Evolutionary conservation across 2,329 filamentous ascomycete species (phyloP).

Genomic region (Colletotrichum simmondsii): DNA sequence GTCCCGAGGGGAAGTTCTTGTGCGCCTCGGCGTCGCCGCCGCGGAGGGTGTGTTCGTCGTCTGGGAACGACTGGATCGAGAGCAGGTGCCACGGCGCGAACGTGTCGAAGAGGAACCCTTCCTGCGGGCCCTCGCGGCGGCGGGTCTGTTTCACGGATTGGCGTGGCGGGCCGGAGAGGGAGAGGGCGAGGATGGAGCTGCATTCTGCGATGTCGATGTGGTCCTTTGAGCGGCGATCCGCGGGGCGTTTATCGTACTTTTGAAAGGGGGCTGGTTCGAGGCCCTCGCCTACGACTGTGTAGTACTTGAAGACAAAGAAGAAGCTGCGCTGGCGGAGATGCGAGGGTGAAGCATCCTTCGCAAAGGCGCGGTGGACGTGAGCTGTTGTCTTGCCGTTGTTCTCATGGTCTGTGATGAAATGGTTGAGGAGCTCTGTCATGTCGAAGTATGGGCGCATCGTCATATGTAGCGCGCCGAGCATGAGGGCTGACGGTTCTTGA

Average conservation of each 20-base stretch:
- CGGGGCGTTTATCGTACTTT: conserved; percentile 59
- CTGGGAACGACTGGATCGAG: conserved; percentile 68
- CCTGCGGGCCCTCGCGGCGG: conserved; percentile 55
- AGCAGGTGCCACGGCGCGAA: conserved; percentile 71
- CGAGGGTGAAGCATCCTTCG: conserved; percentile 45
- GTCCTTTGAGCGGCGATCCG: conserved; percentile 49
- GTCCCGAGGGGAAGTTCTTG: conserved; percentile 68
- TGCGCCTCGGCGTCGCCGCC: conserved; percentile 60
- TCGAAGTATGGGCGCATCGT: conserved; percentile 69
- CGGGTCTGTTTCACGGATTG: conserved; percentile 60
- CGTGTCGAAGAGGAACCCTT: conserved; percentile 66
- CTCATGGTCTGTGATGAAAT: conserved; percentile 61
- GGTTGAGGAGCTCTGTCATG: conserved; percentile 68
- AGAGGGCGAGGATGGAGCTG: conserved; percentile 68
- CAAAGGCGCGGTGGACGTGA: conserved; percentile 62
- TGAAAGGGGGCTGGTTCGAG: conserved; percentile 71
- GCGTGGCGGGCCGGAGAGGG: conserved; percentile 62
- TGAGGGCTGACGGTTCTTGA: conserved; percentile 69
- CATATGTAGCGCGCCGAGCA: conserved; percentile 69
- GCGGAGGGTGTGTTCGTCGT: conserved; percentile 66
- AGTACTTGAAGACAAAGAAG: conserved; percentile 74
- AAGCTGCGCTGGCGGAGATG: conserved; percentile 64
- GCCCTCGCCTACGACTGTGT: conserved; percentile 67
- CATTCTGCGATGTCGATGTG: conserved; percentile 71
- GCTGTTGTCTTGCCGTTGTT: conserved; percentile 57